Evolutionary conservation across 129 eudicot species (phyloP).

Genomic region (Gnaphalium uliginosum): DNA sequence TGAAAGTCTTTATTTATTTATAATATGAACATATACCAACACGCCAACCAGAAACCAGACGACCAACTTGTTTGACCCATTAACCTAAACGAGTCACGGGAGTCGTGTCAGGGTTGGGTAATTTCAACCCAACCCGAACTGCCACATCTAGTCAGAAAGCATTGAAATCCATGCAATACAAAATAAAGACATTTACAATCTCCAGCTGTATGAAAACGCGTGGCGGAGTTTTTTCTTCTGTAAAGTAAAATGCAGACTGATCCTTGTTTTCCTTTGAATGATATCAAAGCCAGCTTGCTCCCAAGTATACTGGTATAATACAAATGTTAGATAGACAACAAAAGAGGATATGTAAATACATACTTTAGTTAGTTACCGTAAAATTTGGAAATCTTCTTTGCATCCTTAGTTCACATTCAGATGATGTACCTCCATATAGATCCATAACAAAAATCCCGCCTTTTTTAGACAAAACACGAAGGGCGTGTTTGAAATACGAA

Average conservation of each 20-base stretch:
- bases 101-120: background rate
- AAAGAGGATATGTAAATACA: background rate
- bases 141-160: background rate
- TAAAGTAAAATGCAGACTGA: slow-evolving; percentile 85
- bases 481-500: slow-evolving; percentile 81
- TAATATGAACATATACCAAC: background rate
- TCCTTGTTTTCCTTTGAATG: slow-evolving; percentile 85
- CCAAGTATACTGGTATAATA: slow-evolving; percentile 65
- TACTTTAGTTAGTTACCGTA: slow-evolving; percentile 49
- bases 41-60: background rate
- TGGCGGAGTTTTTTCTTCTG: slow-evolving; percentile 78
- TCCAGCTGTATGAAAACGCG: slow-evolving; percentile 98
- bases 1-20: too few relatives aligned
- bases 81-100: background rate
- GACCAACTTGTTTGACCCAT: too few relatives aligned
- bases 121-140: background rate
- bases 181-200: slow-evolving; percentile 50
- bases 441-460: slow-evolving; percentile 98
- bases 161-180: background rate
- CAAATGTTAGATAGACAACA: background rate
- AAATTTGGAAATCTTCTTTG: slow-evolving; percentile 89
- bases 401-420: slow-evolving; percentile 82
- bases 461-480: slow-evolving; percentile 55
- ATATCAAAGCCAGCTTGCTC: slow-evolving; percentile 96
- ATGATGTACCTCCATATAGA: slow-evolving; percentile 94